Evolutionary conservation across 2,329 filamentous ascomycete genomes (phyloP).

Genomic region (Scedosporium aurantiacum): DNA sequence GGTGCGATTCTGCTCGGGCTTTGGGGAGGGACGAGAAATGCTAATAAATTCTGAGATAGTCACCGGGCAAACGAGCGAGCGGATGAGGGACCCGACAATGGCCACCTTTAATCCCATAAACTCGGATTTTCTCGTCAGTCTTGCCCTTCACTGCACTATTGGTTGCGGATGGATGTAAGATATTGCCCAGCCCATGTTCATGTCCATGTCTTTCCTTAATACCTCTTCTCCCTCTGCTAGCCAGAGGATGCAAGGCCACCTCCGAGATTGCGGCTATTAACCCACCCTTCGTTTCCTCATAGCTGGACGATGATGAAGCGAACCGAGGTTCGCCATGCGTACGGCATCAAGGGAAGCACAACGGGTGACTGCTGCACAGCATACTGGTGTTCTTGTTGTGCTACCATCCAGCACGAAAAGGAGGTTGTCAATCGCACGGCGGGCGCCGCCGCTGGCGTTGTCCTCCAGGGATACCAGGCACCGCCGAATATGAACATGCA

Average conservation of each 20-base stretch:
- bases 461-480: constrained; percentile 24
- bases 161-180: constrained; percentile 33
- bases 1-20: not conserved
- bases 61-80: constrained; percentile 30
- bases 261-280: not conserved
- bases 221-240: not conserved
- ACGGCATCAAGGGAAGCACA: constrained; percentile 39
- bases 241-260: not conserved
- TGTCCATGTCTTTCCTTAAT: not conserved
- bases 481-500: constrained; percentile 27
- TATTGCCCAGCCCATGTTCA: not conserved
- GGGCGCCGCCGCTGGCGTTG: constrained; percentile 15
- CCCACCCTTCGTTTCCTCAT: not conserved
- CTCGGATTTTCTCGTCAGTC: constrained; percentile 30
- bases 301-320: constrained; percentile 42
- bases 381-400: constrained; percentile 46
- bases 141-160: constrained; percentile 25
- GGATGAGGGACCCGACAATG: constrained; percentile 32
- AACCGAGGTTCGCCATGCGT: constrained; percentile 38
- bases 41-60: constrained; percentile 18
- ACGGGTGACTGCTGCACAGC: constrained; percentile 38
- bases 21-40: not conserved
- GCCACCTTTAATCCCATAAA: constrained; percentile 25
- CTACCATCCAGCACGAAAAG: constrained; percentile 47
- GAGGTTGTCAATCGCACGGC: constrained; percentile 28